phyloP scores from a whole-genome alignment of 2,329 filamentous ascomycete genomes.

The Arthroderma sp. region DNA sequence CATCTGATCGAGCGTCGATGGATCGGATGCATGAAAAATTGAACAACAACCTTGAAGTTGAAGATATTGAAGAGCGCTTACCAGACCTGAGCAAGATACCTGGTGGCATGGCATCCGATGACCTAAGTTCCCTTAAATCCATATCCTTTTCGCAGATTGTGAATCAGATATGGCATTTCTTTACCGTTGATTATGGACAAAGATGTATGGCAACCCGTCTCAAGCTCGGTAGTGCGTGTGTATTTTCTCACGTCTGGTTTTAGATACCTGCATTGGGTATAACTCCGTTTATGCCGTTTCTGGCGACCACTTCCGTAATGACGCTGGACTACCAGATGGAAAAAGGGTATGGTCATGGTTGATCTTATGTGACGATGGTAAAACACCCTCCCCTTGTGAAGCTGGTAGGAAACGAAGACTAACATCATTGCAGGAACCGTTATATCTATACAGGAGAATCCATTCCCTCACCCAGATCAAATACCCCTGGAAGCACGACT shows the following conservation, averaged over 20 bases:
- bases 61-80: not conserved
- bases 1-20: not conserved
- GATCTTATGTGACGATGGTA: constrained; percentile 52
- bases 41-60: constrained; percentile 3
- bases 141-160: constrained; percentile 47
- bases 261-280: constrained; percentile 58
- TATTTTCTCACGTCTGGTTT: constrained; percentile 10
- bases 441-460: constrained; percentile 54
- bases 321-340: constrained; percentile 31
- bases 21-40: constrained; percentile 1
- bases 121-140: constrained; percentile 5
- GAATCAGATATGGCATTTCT: constrained; percentile 63
- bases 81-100: not conserved
- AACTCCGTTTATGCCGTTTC: constrained; percentile 42
- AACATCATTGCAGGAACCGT: constrained; percentile 42
- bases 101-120: too few species aligned
- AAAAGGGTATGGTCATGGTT: constrained; percentile 59
- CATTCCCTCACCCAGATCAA: constrained; percentile 35
- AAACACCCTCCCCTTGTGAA: constrained; percentile 8
- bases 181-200: constrained; percentile 55
- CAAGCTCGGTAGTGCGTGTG: not conserved
- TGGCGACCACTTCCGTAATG: constrained; percentile 30
- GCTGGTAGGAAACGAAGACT: too few species aligned
- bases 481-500: constrained; percentile 18
- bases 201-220: constrained; percentile 36